These are phyloP conservation scores for Clarireedia hainanense DNA, from an alignment of 2,329 filamentous ascomycete genomes.

Conservation along the genomic window DNA sequence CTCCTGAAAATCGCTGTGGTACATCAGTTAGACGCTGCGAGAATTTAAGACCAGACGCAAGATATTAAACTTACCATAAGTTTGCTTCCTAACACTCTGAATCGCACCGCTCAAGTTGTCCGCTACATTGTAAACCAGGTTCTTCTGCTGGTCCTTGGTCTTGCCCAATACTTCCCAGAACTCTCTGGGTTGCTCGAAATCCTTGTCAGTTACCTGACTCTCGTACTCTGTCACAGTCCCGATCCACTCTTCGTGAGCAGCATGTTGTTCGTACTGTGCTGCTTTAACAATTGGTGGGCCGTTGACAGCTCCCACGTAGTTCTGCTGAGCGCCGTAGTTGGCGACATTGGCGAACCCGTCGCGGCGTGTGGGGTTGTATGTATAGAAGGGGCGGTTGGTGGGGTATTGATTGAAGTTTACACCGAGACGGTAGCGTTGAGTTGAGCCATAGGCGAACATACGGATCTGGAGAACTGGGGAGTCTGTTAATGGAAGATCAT, in stretches of 20 bases:
- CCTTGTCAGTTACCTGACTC: slow-evolving; percentile 28
- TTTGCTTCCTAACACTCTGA: no score
- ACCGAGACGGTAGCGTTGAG: slow-evolving; percentile 49
- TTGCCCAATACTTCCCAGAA: slow-evolving; percentile 26
- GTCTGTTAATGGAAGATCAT: no score
- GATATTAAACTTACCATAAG: no score
- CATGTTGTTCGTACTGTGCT: background rate
- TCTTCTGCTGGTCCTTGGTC: slow-evolving; percentile 7
- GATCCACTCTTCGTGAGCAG: background rate
- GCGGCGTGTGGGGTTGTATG: slow-evolving; percentile 14
- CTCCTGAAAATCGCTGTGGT: no score
- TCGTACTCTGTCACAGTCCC: background rate
- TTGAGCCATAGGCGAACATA: slow-evolving; percentile 47
- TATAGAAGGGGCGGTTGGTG: slow-evolving; percentile 5
- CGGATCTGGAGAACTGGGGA: slow-evolving; percentile 40
- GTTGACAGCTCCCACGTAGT: background rate
- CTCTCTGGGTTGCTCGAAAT: slow-evolving; percentile 31
- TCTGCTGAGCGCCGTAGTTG: background rate
- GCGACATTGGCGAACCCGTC: background rate
- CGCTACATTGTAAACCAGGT: slow-evolving; percentile 29
- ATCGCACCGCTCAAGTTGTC: slow-evolving; percentile 41
- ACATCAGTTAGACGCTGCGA: no score
- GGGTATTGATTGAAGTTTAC: slow-evolving; percentile 45
- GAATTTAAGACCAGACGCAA: no score
- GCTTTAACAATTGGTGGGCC: background rate